A percentile compares a stretch with the other conserved stretches of the same genome.
Evolutionary conservation across 306 rosid species (phyloP).

Genomic region (Begonia loranthoides): DNA sequence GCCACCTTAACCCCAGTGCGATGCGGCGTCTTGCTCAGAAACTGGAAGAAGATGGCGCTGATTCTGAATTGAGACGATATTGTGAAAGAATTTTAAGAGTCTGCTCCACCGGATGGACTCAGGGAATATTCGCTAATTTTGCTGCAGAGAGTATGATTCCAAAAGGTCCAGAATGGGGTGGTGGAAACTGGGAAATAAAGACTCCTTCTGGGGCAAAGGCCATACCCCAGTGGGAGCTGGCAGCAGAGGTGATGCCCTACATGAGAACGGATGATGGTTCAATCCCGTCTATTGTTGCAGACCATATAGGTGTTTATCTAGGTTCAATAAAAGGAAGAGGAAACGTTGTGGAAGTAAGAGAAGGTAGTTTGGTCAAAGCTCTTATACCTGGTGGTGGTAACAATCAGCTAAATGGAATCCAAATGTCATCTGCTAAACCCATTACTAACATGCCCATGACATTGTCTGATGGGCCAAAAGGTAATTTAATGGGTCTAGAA

Average conservation of each 20-base stretch:
- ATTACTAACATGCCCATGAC: conserved; percentile 30
- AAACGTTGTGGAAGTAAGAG: conserved; percentile 83
- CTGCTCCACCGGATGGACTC: conserved; percentile 97
- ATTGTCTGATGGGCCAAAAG: conserved; percentile 31
- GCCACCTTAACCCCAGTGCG: conserved; percentile 99
- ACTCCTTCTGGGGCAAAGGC: conserved; percentile 78
- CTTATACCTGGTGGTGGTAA: conserved; percentile 33
- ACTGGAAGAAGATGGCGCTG: conserved; percentile 91
- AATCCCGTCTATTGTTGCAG: conserved; percentile 77
- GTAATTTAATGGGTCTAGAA: conserved; percentile 56
- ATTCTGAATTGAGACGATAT: conserved; percentile 89
- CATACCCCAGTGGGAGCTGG: conserved; percentile 97
- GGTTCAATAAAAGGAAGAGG: conserved; percentile 93
- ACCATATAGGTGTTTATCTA: conserved; percentile 88
- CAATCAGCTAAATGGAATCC: conserved; percentile 41
- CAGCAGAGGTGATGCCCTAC: conserved; percentile 90
- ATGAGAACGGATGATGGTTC: conserved; percentile 91
- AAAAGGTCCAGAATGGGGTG: conserved; percentile 99
- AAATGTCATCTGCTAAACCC: conserved; percentile 27
- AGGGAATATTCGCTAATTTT: conserved; percentile 95
- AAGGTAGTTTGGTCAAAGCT: conserved; percentile 67
- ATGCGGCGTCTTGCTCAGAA: conserved; percentile 98
- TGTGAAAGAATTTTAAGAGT: conserved; percentile 91
- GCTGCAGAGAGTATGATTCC: conserved; percentile 99
- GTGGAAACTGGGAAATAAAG: conserved; percentile 99